Evolutionary conservation across 805 yeast species (phyloP).

Genomic region (Zygosaccharomyces bisporus): DNA sequence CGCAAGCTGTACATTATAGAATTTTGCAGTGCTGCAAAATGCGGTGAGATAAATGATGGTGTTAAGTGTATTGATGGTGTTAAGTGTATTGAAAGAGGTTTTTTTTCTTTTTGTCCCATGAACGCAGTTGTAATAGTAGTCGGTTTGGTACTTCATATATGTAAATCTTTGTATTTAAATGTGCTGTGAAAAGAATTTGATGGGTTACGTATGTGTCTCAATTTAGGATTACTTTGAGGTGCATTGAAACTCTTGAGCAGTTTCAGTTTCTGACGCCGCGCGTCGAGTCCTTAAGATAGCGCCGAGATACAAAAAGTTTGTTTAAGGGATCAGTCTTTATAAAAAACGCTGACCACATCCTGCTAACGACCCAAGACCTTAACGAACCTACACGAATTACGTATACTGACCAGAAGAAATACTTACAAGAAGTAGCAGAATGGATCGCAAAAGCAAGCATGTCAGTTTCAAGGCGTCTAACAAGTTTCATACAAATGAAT

Average conservation of each 20-base stretch:
- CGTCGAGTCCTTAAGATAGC: neutral
- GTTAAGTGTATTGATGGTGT: neutral
- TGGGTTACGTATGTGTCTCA: neutral
- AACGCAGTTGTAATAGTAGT: slow-evolving; percentile 1
- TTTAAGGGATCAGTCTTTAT: neutral
- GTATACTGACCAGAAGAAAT: too few species aligned
- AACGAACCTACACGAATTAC: too few species aligned
- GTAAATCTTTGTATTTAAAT: slow-evolving; percentile 1
- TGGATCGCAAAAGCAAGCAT: slow-evolving; percentile 16
- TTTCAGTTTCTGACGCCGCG: slow-evolving; percentile 8
- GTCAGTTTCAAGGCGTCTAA: slow-evolving; percentile 27
- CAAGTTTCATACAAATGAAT: slow-evolving; percentile 58
- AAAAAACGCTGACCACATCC: neutral
- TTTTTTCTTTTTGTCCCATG: neutral
- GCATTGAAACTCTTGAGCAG: slow-evolving; percentile 1
- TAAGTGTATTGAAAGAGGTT: neutral
- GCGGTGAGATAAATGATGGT: neutral
- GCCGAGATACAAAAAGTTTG: neutral
- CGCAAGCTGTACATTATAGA: slow-evolving; percentile 6
- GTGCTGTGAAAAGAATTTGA: neutral
- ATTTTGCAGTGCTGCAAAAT: neutral
- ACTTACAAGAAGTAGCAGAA: neutral
- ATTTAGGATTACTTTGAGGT: neutral
- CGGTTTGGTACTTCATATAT: slow-evolving; percentile 2
- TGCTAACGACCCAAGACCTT: too few species aligned